These are phyloP conservation scores for Fusarium decemcellulare DNA, from an alignment of 2,329 filamentous ascomycete species.

Conservation along the genomic window DNA sequence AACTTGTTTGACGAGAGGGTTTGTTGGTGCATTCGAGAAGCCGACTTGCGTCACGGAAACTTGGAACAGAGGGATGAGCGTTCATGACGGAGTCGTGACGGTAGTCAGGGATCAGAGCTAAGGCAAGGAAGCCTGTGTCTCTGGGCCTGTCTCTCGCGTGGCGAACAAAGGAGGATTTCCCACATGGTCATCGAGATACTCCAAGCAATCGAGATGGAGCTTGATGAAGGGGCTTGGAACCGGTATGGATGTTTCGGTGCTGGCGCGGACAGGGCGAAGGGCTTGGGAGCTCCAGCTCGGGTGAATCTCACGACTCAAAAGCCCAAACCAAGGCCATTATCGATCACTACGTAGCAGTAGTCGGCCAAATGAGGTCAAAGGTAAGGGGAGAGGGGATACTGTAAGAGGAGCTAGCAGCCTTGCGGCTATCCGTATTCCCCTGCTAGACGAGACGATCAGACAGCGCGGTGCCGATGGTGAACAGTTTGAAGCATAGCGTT, in stretches of 20 bases:
- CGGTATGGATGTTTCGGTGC: slow-evolving; percentile 5
- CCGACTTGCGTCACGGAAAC: background rate
- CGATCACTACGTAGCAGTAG: background rate
- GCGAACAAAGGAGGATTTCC: slow-evolving; percentile 4
- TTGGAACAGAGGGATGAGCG: background rate
- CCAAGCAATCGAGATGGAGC: slow-evolving; percentile 11
- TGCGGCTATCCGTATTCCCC: background rate
- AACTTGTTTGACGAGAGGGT: background rate
- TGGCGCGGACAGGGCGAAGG: background rate
- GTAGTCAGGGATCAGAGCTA: background rate
- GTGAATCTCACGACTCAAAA: background rate
- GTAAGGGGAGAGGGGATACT: background rate
- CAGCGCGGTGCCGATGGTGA: background rate
- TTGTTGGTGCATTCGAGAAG: slow-evolving; percentile 4
- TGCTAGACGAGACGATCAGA: background rate
- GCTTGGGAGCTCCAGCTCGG: background rate
- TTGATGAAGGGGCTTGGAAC: slow-evolving; percentile 5
- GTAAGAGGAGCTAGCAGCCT: background rate
- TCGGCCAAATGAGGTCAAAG: background rate
- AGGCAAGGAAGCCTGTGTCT: slow-evolving; percentile 1
- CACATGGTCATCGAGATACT: slow-evolving; percentile 14
- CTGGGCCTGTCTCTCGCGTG: slow-evolving; percentile 10
- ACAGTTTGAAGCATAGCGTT: slow-evolving; percentile 18
- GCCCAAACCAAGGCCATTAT: background rate
- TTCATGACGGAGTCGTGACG: slow-evolving; percentile 11